A percentile compares a stretch with the other conserved stretches of the same genome.
Conservation (phyloP, 441 rosid species). For the Omphalea diandra region DNA sequence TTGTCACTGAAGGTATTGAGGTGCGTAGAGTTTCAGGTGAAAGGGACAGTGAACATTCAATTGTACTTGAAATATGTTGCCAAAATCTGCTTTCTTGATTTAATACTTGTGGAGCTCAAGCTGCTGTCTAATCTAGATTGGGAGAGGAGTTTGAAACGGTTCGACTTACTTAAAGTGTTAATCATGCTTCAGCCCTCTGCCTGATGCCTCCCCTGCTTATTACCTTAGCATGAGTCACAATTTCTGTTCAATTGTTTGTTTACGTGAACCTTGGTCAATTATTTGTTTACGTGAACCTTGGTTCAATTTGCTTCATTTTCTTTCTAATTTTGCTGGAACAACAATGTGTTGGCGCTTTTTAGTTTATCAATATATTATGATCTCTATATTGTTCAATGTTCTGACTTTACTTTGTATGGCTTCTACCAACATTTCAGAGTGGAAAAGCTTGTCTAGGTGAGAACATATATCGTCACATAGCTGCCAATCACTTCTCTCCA, state of each 20-base stretch:
- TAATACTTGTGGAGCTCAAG: not conserved
- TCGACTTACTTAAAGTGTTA: no score
- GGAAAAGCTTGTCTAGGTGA: constrained; percentile 83
- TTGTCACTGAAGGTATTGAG: not conserved
- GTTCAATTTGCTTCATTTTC: not conserved
- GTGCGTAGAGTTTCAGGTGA: not conserved
- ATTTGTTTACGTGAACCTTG: no score
- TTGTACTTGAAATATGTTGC: not conserved
- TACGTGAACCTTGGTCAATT: not conserved
- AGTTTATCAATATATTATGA: not conserved
- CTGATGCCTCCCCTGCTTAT: no score
- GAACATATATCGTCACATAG: constrained; percentile 61
- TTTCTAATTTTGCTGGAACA: not conserved
- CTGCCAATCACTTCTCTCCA: constrained; percentile 68
- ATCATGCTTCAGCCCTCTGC: no score
- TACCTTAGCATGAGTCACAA: not conserved
- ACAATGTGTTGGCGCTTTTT: not conserved
- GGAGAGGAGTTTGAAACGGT: not conserved
- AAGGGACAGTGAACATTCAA: not conserved
- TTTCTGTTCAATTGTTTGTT: not conserved
- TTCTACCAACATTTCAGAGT: constrained; percentile 40
- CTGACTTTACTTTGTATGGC: constrained; percentile 8
- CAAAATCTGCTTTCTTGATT: not conserved
- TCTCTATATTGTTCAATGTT: not conserved
- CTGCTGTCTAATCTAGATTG: not conserved